Evolutionary conservation across 2,329 filamentous ascomycete species (phyloP).

Genomic region (Colletotrichum sp.): DNA sequence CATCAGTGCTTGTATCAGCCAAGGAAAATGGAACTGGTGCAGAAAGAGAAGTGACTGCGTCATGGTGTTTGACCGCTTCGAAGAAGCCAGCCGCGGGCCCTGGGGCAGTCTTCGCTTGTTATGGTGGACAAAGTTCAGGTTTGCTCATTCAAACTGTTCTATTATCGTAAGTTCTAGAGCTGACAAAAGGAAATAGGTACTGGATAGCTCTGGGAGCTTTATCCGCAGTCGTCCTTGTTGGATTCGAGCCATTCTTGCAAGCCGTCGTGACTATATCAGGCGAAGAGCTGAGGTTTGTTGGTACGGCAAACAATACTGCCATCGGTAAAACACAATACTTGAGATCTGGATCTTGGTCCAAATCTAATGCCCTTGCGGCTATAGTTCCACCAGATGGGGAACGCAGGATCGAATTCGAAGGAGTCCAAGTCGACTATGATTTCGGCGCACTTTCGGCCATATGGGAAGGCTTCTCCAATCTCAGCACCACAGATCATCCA

Average conservation of each 20-base stretch:
- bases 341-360: too few relatives aligned
- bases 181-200: too few relatives aligned
- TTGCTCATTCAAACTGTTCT: too few relatives aligned
- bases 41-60: neutral
- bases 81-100: neutral
- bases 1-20: neutral
- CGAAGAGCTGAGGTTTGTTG: too few relatives aligned
- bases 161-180: too few relatives aligned
- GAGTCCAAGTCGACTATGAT: too few relatives aligned
- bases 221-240: neutral
- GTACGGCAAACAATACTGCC: too few relatives aligned
- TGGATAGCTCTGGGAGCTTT: neutral
- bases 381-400: too few relatives aligned
- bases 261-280: neutral
- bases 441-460: neutral
- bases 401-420: too few relatives aligned
- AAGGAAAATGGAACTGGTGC: constrained; percentile 1
- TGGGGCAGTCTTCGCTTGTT: neutral
- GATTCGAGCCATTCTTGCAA: neutral
- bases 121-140: neutral
- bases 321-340: too few relatives aligned
- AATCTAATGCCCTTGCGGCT: too few relatives aligned
- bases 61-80: neutral
- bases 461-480: neutral
- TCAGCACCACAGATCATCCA: neutral